These are phyloP conservation scores for Epichloe typhina DNA, from an alignment of 2,329 filamentous ascomycete species.

Conservation along the genomic window DNA sequence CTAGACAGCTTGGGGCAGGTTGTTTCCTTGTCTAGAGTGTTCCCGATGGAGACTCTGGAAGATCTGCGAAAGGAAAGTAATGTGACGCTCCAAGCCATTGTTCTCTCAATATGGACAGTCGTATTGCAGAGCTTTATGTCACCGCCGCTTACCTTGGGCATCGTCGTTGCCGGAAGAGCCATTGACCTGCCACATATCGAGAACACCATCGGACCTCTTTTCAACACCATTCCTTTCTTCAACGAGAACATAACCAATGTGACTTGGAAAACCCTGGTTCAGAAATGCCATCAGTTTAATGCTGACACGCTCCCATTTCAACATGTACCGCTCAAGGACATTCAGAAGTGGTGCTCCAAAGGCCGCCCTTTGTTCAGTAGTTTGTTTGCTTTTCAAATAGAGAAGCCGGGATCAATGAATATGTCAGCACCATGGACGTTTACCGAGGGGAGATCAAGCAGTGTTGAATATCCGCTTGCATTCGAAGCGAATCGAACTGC, in stretches of 20 bases:
- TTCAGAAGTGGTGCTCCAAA: conserved; percentile 63
- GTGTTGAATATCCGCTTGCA: conserved; percentile 62
- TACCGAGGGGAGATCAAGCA: conserved; percentile 27
- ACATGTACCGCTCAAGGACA: conserved; percentile 57
- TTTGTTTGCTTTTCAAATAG: conserved; percentile 68
- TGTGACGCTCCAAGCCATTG: conserved; percentile 65
- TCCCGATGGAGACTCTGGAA: conserved; percentile 34
- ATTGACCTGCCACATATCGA: conserved; percentile 55
- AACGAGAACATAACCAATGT: conserved; percentile 28
- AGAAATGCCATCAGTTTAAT: conserved; percentile 58
- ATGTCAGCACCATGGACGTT: conserved; percentile 38
- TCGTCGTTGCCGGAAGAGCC: conserved; percentile 67
- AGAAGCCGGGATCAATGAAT: conserved; percentile 17
- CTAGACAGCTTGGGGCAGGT: conserved; percentile 7
- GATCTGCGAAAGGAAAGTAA: conserved; percentile 42
- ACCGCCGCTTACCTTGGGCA: conserved; percentile 45
- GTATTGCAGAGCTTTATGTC: conserved; percentile 41
- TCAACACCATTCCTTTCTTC: conserved; percentile 76
- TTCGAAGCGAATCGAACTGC: conserved; percentile 52
- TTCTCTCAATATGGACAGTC: conserved; percentile 62
- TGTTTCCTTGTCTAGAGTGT: conserved; percentile 6
- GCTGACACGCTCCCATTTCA: conserved; percentile 57
- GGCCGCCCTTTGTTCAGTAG: conserved; percentile 58
- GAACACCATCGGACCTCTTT: conserved; percentile 63
- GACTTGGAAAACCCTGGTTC: conserved; percentile 48